Evolutionary conservation across 2,329 filamentous ascomycete genomes (phyloP).

Genomic region (Dactylellina haptotyla): DNA sequence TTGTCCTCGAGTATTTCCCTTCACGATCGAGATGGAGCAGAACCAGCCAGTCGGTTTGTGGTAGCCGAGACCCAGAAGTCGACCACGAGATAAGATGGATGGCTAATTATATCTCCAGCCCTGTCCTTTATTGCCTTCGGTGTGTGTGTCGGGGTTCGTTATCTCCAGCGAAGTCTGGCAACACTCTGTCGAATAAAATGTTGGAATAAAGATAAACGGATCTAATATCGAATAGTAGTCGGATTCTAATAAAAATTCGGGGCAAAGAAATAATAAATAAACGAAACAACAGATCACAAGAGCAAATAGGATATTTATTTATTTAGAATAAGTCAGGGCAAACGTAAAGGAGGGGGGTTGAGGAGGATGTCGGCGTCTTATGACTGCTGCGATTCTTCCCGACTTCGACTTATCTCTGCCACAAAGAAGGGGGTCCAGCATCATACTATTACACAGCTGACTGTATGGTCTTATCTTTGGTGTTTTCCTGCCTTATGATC

Average conservation of each 20-base stretch:
- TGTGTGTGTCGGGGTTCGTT: slow-evolving; percentile 6
- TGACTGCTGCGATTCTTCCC: slow-evolving; percentile 26
- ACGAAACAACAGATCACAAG: not conserved
- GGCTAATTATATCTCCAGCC: slow-evolving; percentile 16
- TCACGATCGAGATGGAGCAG: not conserved
- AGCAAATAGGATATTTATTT: not conserved
- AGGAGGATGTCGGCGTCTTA: slow-evolving; percentile 26
- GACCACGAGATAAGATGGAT: not conserved
- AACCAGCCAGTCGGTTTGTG: not conserved
- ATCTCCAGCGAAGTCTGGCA: not conserved
- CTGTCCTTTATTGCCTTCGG: too few species aligned
- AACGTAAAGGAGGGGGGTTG: slow-evolving; percentile 11
- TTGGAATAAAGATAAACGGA: too few species aligned
- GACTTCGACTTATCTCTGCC: slow-evolving; percentile 26
- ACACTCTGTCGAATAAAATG: not conserved
- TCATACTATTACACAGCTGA: slow-evolving; percentile 23
- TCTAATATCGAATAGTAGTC: too few species aligned
- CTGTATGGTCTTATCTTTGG: slow-evolving; percentile 39
- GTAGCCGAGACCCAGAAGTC: slow-evolving; percentile 1
- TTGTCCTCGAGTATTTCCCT: slow-evolving; percentile 3
- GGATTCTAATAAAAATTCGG: too few species aligned
- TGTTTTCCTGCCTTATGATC: slow-evolving; percentile 50
- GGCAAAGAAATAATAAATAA: not conserved
- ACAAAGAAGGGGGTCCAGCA: slow-evolving; percentile 3
- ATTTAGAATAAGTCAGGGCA: not conserved